Evolutionary conservation across 768 basidiomycete species (phyloP), one percentile per base, ranked within the genome.

Genomic region (Tricholoma furcatifolium): DNA sequence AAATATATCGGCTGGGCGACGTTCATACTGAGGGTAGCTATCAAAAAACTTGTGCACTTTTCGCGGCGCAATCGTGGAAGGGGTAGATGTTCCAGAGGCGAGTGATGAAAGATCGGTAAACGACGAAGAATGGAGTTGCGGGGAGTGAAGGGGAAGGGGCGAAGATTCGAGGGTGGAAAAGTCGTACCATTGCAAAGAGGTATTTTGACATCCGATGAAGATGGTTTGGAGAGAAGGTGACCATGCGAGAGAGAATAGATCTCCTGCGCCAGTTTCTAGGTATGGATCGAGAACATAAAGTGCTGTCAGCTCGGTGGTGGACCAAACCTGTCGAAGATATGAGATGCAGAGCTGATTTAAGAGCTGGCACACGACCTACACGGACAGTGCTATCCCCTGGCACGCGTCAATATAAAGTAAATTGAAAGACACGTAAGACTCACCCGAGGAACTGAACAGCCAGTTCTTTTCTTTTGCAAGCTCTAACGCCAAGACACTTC

Each of bases 41-140:
- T 93, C 91, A 63, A 97, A 97, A 72, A 97, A 97, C 57, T 90
- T 91, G 75, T 95, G 93, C 31, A 79, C 83, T 59, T 81, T 82
- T 55, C 76, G 78, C 23, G 66, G 51, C 6, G 70, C 39, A 14
- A 31, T 62, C 30, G 67, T 66, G 0, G 51, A 49, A 8, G 74
- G 74, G 1, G 76, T 76, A 7, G 69, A 67, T 2, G 70, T 64
- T 15, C 72, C 74, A 14, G 76, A 73, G 1, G 24, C 41, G 32
- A 60, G 39, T 56, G 54, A 24, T 53, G 54, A 7, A 66, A 62
- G 7, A 52, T 47, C 12, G 53, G 50, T 34, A 17, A 14, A 39
- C 31, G 60, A 57, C 8, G 48, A 56, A 6, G 55, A 58, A 18
- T 48, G 39, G 51, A 46, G 38, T 35, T 49, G 52, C 14, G 56